Evolutionary conservation across 2,329 filamentous ascomycete species (phyloP).

Genomic region (Talaromyces sp.): DNA sequence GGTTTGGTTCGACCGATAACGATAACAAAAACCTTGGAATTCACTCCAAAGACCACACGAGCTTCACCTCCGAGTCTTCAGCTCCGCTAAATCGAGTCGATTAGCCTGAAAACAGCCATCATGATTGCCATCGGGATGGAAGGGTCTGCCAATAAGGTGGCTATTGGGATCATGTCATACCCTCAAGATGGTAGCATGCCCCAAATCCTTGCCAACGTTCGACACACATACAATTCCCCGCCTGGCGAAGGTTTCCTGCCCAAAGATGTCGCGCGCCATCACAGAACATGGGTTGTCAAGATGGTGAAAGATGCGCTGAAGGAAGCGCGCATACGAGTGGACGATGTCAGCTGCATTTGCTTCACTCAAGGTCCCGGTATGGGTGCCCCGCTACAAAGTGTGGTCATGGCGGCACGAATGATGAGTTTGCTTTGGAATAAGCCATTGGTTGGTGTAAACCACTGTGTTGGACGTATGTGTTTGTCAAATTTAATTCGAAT

Average conservation of each 20-base stretch:
- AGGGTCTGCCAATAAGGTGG: constrained; percentile 97
- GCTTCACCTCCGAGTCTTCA: neutral
- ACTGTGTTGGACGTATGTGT: constrained; percentile 80
- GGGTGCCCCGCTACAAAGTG: constrained; percentile 87
- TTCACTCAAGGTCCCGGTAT: constrained; percentile 96
- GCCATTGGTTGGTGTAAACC: constrained; percentile 92
- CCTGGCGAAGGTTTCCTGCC: constrained; percentile 93
- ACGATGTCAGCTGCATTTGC: constrained; percentile 86
- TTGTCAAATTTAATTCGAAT: neutral
- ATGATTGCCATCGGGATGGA: constrained; percentile 77
- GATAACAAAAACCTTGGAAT: constrained; percentile 11
- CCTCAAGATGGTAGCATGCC: constrained; percentile 56
- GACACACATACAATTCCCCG: constrained; percentile 89
- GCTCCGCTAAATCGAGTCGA: neutral
- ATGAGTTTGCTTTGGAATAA: constrained; percentile 82
- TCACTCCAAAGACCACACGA: neutral
- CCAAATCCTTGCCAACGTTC: constrained; percentile 84
- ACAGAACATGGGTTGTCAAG: constrained; percentile 79
- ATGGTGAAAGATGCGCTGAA: constrained; percentile 79
- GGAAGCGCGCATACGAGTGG: constrained; percentile 63
- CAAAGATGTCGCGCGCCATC: constrained; percentile 92
- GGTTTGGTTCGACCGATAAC: constrained; percentile 11
- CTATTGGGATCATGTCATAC: constrained; percentile 89
- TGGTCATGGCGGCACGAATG: constrained; percentile 82
- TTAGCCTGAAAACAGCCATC: constrained; percentile 13